Base-by-base conservation (phyloP, 768 basidiomycete species). In the Glaciozyma martinii region DNA sequence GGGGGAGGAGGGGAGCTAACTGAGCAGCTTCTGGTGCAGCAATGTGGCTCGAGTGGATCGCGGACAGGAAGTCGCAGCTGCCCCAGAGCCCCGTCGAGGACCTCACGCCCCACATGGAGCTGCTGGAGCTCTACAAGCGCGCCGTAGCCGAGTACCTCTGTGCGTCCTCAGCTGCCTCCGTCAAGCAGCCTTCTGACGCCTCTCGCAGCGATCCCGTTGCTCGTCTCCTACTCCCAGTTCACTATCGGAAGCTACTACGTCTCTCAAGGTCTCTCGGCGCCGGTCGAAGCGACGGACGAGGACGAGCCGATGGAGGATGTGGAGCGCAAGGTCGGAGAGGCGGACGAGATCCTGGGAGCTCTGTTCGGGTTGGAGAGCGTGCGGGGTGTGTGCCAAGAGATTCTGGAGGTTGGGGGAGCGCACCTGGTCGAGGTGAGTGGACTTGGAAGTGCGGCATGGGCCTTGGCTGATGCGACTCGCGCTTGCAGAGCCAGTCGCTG, bases 141-240 rank as follows among this genome's bases (percentile, higher is more conserved):
- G 89, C 90, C 27, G 86, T 86, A 71, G 77, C 74, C 15, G 90
- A 91, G 72, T 90, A 90, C 75, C 75, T 90, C 43, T 90, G 90
- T 90, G 75, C 73, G 88, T 80, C 37, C 53, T 58, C 42, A 60
- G 12, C n/a, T 60, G 46, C 27, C 49, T n/a, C 53, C 57, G 54
- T 46, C 43, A 18, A 42, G 18, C 25, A 10, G 23, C 61, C 21
- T 44, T 29, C 29, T 54, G 23, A 62, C 62, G 57, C 37, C 30
- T 18, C 59, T 63, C 70, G 59, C 75, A 90, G 89, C 88, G n/a
- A 85, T 91, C 43, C 82, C 86, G 1, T 76, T 90, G 55, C 80
- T 91, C 54, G 80, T 82, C 73, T 82, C 79, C 65, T 89, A 90
- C 76, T 71, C 87, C 44, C 78, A 85, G 42, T 85, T 89, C 66